Percentiles rank a stretch among this genome's conserved stretches.
phyloP scores from a whole-genome alignment of 2,329 filamentous ascomycete species.

The Hypoxylon sp. region DNA sequence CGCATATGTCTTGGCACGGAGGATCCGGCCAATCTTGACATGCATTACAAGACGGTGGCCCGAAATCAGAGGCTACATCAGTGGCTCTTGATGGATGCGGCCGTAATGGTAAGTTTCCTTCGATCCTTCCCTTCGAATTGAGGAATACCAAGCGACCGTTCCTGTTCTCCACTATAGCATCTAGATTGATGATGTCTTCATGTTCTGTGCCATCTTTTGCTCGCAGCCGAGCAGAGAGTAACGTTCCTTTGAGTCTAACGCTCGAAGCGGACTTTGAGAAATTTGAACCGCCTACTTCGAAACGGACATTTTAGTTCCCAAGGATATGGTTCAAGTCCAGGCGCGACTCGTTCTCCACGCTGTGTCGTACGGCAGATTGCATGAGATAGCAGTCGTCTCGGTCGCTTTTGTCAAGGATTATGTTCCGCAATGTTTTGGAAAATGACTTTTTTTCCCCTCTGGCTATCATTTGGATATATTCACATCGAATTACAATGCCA shows the following conservation, averaged over 20 bases:
- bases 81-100: background rate
- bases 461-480: background rate
- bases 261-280: background rate
- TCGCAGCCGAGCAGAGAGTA: slow-evolving; percentile 1
- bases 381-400: background rate
- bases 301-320: slow-evolving; percentile 1
- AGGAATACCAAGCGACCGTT: slow-evolving; percentile 10
- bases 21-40: slow-evolving; percentile 20
- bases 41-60: background rate
- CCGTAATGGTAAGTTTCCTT: slow-evolving; percentile 4
- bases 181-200: slow-evolving; percentile 8
- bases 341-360: background rate
- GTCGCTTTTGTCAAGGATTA: slow-evolving; percentile 1
- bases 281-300: slow-evolving; percentile 6
- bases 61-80: background rate
- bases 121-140: background rate
- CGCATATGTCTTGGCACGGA: background rate
- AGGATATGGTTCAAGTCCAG: slow-evolving; percentile 5
- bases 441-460: background rate
- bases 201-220: background rate
- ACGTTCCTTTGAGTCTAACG: background rate
- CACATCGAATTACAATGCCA: background rate
- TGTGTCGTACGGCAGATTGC: slow-evolving; percentile 3
- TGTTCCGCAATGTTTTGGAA: slow-evolving; percentile 4
- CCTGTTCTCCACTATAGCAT: slow-evolving; percentile 13